phyloP scores from a whole-genome alignment of 1,284 basidiomycete genomes.

The Cryptococcus sp. region DNA sequence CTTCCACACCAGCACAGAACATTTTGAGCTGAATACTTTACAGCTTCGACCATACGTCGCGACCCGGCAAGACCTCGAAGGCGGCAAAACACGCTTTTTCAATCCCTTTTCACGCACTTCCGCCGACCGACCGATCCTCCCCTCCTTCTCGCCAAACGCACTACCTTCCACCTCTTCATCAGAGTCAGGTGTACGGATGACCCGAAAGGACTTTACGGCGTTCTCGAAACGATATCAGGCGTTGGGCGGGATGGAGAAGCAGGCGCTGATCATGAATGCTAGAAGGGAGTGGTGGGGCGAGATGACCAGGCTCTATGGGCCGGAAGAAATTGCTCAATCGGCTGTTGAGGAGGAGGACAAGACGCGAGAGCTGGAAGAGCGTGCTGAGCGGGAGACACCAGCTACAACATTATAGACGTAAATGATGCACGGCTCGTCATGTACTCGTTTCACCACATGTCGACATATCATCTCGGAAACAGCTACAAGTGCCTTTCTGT shows the following conservation, averaged over 20 bases:
- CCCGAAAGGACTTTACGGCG: conserved; percentile 12
- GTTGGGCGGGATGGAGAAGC: conserved; percentile 31
- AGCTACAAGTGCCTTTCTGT: not conserved
- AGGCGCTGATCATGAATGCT: conserved; percentile 41
- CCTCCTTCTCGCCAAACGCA: conserved; percentile 35
- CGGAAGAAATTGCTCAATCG: not conserved
- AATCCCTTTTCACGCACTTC: conserved; percentile 14
- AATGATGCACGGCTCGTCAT: no score
- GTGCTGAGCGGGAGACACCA: conserved; percentile 2
- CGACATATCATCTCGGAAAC: not conserved
- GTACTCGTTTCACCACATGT: not conserved
- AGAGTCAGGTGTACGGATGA: not conserved
- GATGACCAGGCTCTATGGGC: conserved; percentile 22
- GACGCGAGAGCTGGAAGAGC: conserved; percentile 18
- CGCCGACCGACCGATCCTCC: conserved; percentile 22
- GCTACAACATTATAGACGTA: not conserved
- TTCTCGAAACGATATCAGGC: conserved; percentile 40
- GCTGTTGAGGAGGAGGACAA: conserved; percentile 13
- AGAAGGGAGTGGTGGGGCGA: conserved; percentile 48
- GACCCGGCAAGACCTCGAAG: conserved; percentile 10
- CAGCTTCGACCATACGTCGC: conserved; percentile 59
- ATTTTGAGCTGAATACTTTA: not conserved
- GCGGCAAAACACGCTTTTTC: conserved; percentile 8
- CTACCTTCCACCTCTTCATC: conserved; percentile 8
- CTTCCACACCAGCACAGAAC: not conserved